phyloP scores from a whole-genome alignment of 176 grass and related monocot species.

The Tillandsia fasciculata region DNA sequence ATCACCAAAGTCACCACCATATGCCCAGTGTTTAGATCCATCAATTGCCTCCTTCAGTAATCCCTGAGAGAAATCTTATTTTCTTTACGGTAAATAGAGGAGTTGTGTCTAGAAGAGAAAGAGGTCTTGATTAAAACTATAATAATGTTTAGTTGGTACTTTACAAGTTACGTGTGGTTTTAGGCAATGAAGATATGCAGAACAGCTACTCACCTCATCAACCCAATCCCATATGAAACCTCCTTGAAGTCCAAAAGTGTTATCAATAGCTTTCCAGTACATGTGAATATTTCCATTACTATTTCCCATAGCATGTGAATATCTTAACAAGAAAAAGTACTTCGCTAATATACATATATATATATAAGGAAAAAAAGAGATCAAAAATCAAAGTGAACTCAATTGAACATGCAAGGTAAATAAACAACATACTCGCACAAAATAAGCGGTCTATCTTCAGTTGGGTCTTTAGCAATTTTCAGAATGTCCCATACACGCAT shows the following conservation, averaged over 20 bases:
- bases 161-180: neutral
- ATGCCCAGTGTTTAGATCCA: constrained; percentile 82
- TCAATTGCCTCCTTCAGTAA: constrained; percentile 61
- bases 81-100: neutral
- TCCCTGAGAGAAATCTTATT: constrained; percentile 29
- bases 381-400: neutral
- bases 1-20: constrained; percentile 93
- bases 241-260: constrained; percentile 86
- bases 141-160: neutral
- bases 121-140: too few relatives aligned
- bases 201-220: constrained; percentile 52
- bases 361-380: constrained; percentile 9
- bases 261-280: constrained; percentile 88
- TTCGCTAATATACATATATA: constrained; percentile 3
- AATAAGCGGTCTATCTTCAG: constrained; percentile 90
- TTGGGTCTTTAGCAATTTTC: constrained; percentile 65
- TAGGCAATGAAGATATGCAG: neutral
- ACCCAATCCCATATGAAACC: constrained; percentile 99
- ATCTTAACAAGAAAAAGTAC: constrained; percentile 30
- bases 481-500: constrained; percentile 97
- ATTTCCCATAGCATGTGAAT: constrained; percentile 98
- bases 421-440: constrained; percentile 78
- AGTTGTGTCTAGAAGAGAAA: too few relatives aligned
- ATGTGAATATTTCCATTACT: constrained; percentile 91
- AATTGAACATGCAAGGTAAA: constrained; percentile 11